These are phyloP conservation scores for Colletotrichum filicis DNA, from an alignment of 2,329 filamentous ascomycete species.

Conservation along the genomic window DNA sequence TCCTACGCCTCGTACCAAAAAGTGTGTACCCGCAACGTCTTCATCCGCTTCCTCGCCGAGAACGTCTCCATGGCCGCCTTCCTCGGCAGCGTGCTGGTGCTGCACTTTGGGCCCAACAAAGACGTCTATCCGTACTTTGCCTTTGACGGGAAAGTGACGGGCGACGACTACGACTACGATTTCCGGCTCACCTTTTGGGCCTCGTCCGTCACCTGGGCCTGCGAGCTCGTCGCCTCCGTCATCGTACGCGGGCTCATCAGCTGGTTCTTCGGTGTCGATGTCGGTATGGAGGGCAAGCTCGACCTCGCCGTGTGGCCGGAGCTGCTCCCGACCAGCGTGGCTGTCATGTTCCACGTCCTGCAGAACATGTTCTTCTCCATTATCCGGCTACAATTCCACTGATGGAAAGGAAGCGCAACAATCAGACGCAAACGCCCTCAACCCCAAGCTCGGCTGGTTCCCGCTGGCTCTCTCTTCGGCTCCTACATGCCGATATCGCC, in stretches of 20 bases:
- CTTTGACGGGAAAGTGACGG: slow-evolving; percentile 61
- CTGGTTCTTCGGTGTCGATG: slow-evolving; percentile 69
- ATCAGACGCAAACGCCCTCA: not conserved
- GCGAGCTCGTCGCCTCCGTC: slow-evolving; percentile 71
- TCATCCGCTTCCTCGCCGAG: slow-evolving; percentile 74
- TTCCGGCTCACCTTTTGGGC: slow-evolving; percentile 67
- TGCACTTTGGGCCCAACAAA: slow-evolving; percentile 75
- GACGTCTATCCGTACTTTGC: slow-evolving; percentile 77
- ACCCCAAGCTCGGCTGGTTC: not conserved
- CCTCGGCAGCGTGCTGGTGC: slow-evolving; percentile 71
- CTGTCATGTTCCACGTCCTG: slow-evolving; percentile 74
- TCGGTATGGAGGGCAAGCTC: slow-evolving; percentile 72
- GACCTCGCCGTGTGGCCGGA: slow-evolving; percentile 76
- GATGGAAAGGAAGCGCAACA: not conserved
- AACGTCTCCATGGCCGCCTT: slow-evolving; percentile 77
- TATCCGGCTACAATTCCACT: slow-evolving; percentile 69
- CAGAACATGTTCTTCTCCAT: slow-evolving; percentile 81
- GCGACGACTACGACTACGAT: slow-evolving; percentile 66
- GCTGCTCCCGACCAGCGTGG: slow-evolving; percentile 72
- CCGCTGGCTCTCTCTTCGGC: not conserved
- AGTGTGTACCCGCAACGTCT: slow-evolving; percentile 73
- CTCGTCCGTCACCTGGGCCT: slow-evolving; percentile 73
- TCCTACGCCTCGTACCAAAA: slow-evolving; percentile 74
- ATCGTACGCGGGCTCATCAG: slow-evolving; percentile 68
- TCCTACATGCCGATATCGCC: not conserved